phyloP scores from a whole-genome alignment of 306 rosid genomes.

The Vigna angularis region DNA sequence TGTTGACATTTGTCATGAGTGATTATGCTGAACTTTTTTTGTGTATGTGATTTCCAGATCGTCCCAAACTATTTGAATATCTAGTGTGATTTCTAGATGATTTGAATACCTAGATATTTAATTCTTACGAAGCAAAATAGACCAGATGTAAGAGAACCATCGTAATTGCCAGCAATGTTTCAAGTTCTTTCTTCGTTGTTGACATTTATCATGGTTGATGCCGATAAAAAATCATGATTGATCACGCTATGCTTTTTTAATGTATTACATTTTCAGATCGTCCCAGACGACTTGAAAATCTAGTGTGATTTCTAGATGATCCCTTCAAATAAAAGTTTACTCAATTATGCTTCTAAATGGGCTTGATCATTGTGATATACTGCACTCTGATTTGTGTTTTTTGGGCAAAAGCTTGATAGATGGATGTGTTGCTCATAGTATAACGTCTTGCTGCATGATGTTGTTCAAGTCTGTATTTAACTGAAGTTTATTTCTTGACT shows the following conservation, averaged over 20 bases:
- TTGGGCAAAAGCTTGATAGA: neutral
- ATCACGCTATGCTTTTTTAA: neutral
- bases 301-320: neutral
- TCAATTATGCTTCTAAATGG: neutral
- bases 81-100: neutral
- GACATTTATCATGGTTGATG: constrained; percentile 1
- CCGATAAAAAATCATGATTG: neutral
- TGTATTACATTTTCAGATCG: neutral
- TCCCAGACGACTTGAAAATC: neutral
- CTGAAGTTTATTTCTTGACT: neutral
- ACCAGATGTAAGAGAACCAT: neutral
- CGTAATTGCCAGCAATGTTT: neutral
- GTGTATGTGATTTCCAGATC: neutral
- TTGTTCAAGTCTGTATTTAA: constrained; percentile 1
- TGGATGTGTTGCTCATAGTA: constrained; percentile 11
- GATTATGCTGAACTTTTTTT: neutral
- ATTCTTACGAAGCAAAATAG: neutral
- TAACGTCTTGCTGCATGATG: neutral
- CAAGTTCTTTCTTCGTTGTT: neutral
- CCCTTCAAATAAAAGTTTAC: neutral
- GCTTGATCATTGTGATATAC: neutral
- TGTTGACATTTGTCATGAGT: neutral
- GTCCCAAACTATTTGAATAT: neutral
- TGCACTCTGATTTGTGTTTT: neutral
- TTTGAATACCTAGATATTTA: neutral